Percentiles rank a stretch among this genome's conserved stretches.
Conservation (phyloP, 2,329 filamentous ascomycete species). For the Pseudogymnoascus sp. region DNA sequence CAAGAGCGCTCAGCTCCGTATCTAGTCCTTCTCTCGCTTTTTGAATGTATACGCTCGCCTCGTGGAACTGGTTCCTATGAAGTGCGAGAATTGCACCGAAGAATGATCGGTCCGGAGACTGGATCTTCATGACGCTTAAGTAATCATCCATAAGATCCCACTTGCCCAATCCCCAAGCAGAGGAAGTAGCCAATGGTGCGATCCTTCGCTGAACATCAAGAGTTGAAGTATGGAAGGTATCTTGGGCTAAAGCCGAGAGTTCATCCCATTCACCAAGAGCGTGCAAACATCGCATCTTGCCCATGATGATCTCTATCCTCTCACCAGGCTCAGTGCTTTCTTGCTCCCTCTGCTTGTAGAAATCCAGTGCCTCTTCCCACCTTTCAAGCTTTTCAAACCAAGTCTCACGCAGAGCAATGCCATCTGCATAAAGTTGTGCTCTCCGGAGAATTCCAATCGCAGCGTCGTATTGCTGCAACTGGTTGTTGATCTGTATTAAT, state of each 20-base stretch:
- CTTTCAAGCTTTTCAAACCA: conserved; percentile 98
- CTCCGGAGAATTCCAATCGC: conserved; percentile 96
- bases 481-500: conserved; percentile 98
- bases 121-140: conserved; percentile 85
- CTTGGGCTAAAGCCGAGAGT: conserved; percentile 78
- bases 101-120: conserved; percentile 91
- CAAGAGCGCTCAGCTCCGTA: conserved; percentile 86
- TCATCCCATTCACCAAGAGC: conserved; percentile 97
- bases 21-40: conserved; percentile 90
- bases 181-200: conserved; percentile 86
- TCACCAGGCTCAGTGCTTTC: conserved; percentile 71
- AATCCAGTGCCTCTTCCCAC: conserved; percentile 93
- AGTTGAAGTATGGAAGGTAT: conserved; percentile 86
- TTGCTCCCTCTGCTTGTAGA: conserved; percentile 79
- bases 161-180: conserved; percentile 91
- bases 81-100: conserved; percentile 94
- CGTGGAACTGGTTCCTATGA: conserved; percentile 90
- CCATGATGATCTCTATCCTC: conserved; percentile 95
- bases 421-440: conserved; percentile 88
- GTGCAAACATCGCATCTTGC: conserved; percentile 97
- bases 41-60: conserved; percentile 81
- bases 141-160: conserved; percentile 99
- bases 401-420: conserved; percentile 88
- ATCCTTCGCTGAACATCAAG: conserved; percentile 84
- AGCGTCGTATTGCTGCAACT: conserved; percentile 95